Base-by-base conservation (phyloP, 768 basidiomycete species). In the Leccinum olivaceopallidum region DNA sequence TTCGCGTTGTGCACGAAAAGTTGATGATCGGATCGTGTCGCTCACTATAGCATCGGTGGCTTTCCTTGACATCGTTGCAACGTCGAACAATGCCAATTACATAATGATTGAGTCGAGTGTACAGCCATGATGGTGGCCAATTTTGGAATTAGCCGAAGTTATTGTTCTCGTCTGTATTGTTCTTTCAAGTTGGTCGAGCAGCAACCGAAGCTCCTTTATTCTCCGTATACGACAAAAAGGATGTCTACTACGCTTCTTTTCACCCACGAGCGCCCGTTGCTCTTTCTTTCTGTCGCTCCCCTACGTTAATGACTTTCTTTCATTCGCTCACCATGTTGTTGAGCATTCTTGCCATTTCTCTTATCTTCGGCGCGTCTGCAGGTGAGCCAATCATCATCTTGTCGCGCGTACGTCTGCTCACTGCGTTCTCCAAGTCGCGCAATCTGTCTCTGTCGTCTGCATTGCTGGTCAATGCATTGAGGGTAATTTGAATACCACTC, bases 391-490 rank as follows among this genome's bases (percentile, higher is more conserved):
- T n/a, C 52, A 30, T 20, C 2, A 5, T 52, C 6, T 32, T 24
- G 4, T 16, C 22, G 34, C 14, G 16, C 6, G 59, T 51, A 8
- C 16, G 24, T 32, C 30, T 18, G 36, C 57, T 66, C 4, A 67
- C 30, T 30, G 30, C 48, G 32, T 12, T 30, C 4, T 39, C 37
- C 57, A 32, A 85, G 83, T 78, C 70, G 86, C 87, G 60, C 85
- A 87, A 73, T 79, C 81, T 65, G 72, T 78, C 60, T 74, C 86
- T 68, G 85, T 92, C 59, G 79, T 94, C 62, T 93, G 91, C 80
- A 79, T 90, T 89, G 88, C 91, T 72, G 91, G 91, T 66, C 90
- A 94, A 88, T 93, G 92, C 79, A 76, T 93, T 59, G 82, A 92
- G 73, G 92, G 92, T 60, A 83, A 76, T 75, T 85, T 89, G 34